phyloP scores from a whole-genome alignment of 176 grass and related monocot species.

The Triticum monococcum region DNA sequence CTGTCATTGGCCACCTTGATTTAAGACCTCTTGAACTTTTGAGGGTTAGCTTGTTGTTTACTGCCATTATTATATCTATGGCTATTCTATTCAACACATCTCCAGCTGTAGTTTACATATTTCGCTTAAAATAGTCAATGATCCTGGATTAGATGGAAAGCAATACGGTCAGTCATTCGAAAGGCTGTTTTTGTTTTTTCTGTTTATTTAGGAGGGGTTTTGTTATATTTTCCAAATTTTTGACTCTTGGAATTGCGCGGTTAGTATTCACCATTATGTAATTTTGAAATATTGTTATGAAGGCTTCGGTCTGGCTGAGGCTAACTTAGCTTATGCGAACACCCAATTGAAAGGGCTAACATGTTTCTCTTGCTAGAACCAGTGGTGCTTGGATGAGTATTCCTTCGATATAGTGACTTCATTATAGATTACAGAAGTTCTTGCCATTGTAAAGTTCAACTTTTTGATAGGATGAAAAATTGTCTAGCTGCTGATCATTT shows the following conservation, averaged over 20 bases:
- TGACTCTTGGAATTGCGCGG: background rate
- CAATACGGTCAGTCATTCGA: background rate
- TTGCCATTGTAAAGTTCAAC: background rate
- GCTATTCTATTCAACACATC: background rate
- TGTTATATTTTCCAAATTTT: too few species aligned
- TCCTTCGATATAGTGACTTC: background rate
- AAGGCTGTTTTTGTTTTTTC: background rate
- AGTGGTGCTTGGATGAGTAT: background rate
- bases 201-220: background rate
- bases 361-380: background rate
- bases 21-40: background rate
- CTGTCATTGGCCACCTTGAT: background rate
- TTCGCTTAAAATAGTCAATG: background rate
- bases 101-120: background rate
- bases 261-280: background rate
- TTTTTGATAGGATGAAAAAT: background rate
- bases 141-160: background rate
- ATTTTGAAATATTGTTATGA: background rate
- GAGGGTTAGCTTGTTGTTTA: background rate
- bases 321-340: background rate
- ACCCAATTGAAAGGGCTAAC: background rate
- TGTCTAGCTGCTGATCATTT: background rate
- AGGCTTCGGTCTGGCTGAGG: background rate
- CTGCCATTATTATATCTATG: background rate
- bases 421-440: slow-evolving; percentile 6